phyloP scores from a whole-genome alignment of 1,284 basidiomycete genomes.

The Coniferiporia sulphurascens region DNA sequence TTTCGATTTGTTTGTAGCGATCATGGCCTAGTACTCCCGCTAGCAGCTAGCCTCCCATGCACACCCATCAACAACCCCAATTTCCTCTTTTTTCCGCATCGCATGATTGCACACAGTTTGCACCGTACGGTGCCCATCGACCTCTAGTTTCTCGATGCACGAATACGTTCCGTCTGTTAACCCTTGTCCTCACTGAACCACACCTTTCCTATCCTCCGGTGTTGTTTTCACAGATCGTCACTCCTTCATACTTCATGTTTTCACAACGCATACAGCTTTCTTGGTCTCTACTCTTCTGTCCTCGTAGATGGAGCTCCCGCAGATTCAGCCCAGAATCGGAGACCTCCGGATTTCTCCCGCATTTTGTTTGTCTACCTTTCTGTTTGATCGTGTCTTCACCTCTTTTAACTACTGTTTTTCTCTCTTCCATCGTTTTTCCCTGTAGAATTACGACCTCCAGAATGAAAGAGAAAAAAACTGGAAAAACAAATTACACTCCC shows the following conservation, averaged over 20 bases:
- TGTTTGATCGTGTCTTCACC: not conserved
- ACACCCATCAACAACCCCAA: not conserved
- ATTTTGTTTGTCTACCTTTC: not conserved
- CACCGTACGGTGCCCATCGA: not conserved
- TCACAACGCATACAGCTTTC: too few relatives aligned
- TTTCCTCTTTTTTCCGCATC: not conserved
- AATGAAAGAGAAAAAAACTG: not conserved
- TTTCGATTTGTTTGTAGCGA: not conserved
- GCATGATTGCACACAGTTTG: not conserved
- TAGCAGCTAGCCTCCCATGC: not conserved
- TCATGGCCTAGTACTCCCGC: not conserved
- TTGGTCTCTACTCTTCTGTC: not conserved
- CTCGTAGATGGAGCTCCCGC: not conserved
- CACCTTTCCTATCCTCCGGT: not conserved
- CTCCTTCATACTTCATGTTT: not conserved
- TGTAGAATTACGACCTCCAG: not conserved
- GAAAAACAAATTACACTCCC: not conserved
- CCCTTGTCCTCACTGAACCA: not conserved
- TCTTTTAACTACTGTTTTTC: not conserved
- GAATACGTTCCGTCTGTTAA: not conserved
- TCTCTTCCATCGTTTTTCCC: not conserved
- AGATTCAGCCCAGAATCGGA: not conserved
- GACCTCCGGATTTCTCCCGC: not conserved
- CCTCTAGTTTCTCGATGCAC: constrained; percentile 9
- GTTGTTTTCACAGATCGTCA: not conserved